Base-by-base conservation (phyloP, 805 yeast species). In the Candida nonsorbophila region DNA sequence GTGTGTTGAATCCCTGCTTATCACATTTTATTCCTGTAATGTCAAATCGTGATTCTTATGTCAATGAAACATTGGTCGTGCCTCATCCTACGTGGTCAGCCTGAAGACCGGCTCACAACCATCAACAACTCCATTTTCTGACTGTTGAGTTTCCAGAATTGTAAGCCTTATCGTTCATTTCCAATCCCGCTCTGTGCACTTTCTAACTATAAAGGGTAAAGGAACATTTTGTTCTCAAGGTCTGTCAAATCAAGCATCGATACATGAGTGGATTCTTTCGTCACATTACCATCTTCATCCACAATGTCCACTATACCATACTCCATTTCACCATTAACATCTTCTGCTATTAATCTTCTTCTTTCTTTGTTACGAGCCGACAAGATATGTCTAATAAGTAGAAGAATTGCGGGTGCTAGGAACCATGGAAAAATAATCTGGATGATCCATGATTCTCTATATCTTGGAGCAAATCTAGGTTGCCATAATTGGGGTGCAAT, bases 401-500 rank as follows among this genome's bases (percentile, higher is more conserved):
- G 29, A 4, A 69, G 56, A 11, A 69, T 18, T 2, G 55, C 25
- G 3, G 80, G 77, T 1, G 78, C 69, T 7, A 54, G 23, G 21
- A 58, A 49, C 44, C 70, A 74, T 7, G 74, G 61, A n/a, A 72
- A 39, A 7, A 72, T 74, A 28, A 74, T 69, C 42, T 74, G 80
- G 7, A 72, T 74, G 30, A 65, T 55, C 80, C 81, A 47, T 8
- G 57, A 51, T 4, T 49, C 42, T 12, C 39, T 36, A 22, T 48
- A 53, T 10, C 45, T 37, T 27, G 79, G 79, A 6, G 65, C 58
- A 38, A 67, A 68, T n/a, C 41, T 47, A 6, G 43, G 52, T 44
- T 61, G 58, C 78, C 79, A 75, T 20, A 74, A 43, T 44, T 74
- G 80, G 4, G 80, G 79, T 4, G 77, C 67, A 16, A 74, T 65